Base-by-base conservation (phyloP, 805 yeast genomes). In the Saccharomycopsis guyanensis region DNA sequence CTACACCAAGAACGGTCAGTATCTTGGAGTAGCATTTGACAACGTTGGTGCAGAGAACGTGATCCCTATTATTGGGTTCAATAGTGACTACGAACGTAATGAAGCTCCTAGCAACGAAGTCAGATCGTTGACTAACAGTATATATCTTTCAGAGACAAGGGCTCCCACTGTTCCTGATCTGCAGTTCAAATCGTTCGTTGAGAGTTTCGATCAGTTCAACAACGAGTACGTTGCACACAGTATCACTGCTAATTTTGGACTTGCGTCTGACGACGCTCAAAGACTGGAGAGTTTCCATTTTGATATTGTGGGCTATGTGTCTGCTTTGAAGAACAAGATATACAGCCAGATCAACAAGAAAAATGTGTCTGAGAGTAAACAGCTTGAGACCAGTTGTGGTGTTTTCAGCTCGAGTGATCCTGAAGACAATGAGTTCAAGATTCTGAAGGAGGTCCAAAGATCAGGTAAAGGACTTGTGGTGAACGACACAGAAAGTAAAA, bases 1-100 rank as follows among this genome's bases (percentile, higher is more conserved):
- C 56, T 76, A 77, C 53, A 88, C 96, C 0, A 81, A 84, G 59
- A 88, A 89, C 62, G 97, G 96, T 1, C 70, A 84, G 2, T 65
- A 61, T 34, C 58, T 78, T 38, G 83, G 82, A 0, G 65, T 69
- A 33, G 81, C 81, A 2, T 78, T 78, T 52, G 61, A 63, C 4
- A 71, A 75, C 49, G 55, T 75, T 13, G 60, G 68, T 20, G 62
- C 63, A 29, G 56, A 60, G 24, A 58, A 64, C 4, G 52, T 76
- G n/a, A 64, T 69, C 5, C 86, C 87, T 4, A 43, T 50, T 0
- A 60, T 75, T 20, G 74, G 75, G n/a, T 58, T 75, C 53, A 61
- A 65, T 7, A 60, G 65, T 20, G 37, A 16, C 10, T n/a, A 40
- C 16, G 40, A 40, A 15, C 3, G 35, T 3, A 15, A 27, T 22